Conservation (phyloP, 352 stramenopile genomes). For the Pythium dissotocum region DNA sequence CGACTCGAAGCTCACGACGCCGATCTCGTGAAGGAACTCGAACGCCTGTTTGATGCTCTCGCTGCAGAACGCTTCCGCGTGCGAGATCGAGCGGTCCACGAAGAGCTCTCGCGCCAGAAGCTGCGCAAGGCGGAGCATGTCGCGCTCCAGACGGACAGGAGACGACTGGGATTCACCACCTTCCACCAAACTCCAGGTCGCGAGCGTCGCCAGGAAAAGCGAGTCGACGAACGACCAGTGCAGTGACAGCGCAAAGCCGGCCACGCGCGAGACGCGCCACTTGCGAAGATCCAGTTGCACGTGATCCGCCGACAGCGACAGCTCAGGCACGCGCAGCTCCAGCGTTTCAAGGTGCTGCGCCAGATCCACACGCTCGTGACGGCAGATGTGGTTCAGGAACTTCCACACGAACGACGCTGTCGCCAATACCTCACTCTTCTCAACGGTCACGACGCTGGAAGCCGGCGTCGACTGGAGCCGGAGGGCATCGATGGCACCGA, state of each 20-base stretch:
- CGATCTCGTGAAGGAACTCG: constrained; percentile 58
- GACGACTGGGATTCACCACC: not conserved
- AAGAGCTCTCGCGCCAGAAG: constrained; percentile 56
- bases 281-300: constrained; percentile 37
- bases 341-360: constrained; percentile 33
- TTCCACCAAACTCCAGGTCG: constrained; percentile 39
- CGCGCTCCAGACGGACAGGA: constrained; percentile 29
- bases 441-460: constrained; percentile 29
- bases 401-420: constrained; percentile 53
- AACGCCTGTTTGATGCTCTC: constrained; percentile 78
- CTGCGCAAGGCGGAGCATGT: constrained; percentile 58
- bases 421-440: constrained; percentile 32
- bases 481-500: constrained; percentile 55
- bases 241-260: constrained; percentile 65
- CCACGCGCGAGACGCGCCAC: constrained; percentile 37
- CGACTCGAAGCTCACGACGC: constrained; percentile 37
- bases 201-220: constrained; percentile 59
- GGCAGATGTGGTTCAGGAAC: constrained; percentile 72
- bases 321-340: constrained; percentile 20
- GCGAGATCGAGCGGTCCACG: constrained; percentile 36
- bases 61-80: constrained; percentile 73
- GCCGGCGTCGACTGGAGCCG: constrained; percentile 12
- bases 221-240: constrained; percentile 81
- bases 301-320: constrained; percentile 15
- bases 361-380: constrained; percentile 53